Percentiles rank a stretch among this genome's conserved stretches.
phyloP scores from a whole-genome alignment of 2,329 filamentous ascomycete species.

The Penicillium sp. region DNA sequence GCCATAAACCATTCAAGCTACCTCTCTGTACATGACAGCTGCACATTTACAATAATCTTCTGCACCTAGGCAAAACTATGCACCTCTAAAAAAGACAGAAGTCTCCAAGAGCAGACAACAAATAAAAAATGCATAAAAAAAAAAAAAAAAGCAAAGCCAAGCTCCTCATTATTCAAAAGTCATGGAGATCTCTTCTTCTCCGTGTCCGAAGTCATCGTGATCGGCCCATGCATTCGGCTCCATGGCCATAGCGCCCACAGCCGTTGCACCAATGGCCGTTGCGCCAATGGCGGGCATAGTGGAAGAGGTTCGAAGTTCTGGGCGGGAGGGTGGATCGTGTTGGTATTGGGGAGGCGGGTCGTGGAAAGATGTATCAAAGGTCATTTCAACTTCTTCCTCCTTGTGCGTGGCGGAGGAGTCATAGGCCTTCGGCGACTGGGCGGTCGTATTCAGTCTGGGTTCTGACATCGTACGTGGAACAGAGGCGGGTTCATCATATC shows the following conservation, averaged over 20 bases:
- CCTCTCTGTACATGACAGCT: constrained; percentile 17
- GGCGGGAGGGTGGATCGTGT: constrained; percentile 23
- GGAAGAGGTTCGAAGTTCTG: constrained; percentile 35
- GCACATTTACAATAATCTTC: constrained; percentile 5
- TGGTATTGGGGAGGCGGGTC: constrained; percentile 35
- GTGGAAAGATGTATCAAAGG: constrained; percentile 69
- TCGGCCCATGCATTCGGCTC: constrained; percentile 72
- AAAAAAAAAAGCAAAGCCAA: background rate
- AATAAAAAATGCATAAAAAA: constrained; percentile 1
- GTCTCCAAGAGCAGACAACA: constrained; percentile 1
- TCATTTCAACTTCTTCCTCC: constrained; percentile 63
- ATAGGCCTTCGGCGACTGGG: background rate
- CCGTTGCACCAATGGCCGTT: constrained; percentile 27
- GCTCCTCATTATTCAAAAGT: constrained; percentile 68
- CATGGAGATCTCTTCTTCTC: constrained; percentile 77
- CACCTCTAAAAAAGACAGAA: constrained; percentile 5
- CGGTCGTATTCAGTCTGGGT: constrained; percentile 17
- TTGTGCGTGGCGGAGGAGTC: constrained; percentile 17
- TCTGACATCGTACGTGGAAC: constrained; percentile 25
- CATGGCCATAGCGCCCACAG: constrained; percentile 36
- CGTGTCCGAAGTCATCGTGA: constrained; percentile 67
- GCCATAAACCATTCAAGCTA: background rate
- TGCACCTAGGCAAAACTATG: constrained; percentile 5
- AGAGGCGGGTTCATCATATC: constrained; percentile 28
- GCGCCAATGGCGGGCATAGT: constrained; percentile 37